Evolutionary conservation across 2,329 filamentous ascomycete genomes (phyloP).

Genomic region (Ophiostoma australiae): DNA sequence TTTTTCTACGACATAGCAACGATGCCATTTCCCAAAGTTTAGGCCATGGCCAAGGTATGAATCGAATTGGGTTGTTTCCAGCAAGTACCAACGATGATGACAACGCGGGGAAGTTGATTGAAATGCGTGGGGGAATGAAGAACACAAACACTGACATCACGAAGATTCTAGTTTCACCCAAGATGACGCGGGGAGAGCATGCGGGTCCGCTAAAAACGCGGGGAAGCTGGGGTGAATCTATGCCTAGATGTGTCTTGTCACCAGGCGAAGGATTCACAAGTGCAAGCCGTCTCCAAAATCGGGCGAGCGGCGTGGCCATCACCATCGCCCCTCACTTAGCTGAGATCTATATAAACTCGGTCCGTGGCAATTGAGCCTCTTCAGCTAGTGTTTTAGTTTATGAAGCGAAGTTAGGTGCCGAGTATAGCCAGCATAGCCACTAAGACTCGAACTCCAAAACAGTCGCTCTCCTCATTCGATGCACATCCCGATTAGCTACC

Average conservation of each 20-base stretch:
- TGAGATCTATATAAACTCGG: slow-evolving; percentile 3
- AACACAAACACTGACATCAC: background rate
- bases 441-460: background rate
- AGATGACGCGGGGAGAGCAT: background rate
- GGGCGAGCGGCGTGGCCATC: background rate
- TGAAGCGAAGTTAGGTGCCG: background rate
- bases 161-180: background rate
- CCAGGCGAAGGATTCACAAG: background rate
- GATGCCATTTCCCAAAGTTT: background rate
- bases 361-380: background rate
- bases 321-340: background rate
- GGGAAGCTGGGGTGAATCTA: background rate
- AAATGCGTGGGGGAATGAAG: background rate
- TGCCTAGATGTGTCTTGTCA: background rate
- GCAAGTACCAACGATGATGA: background rate
- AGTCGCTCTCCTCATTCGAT: background rate
- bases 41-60: too few species aligned
- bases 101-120: background rate
- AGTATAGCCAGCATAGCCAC: slow-evolving; percentile 2
- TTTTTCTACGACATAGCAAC: background rate
- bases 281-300: background rate
- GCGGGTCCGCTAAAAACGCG: slow-evolving; percentile 3
- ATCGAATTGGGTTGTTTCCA: background rate
- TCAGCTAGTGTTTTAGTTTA: background rate
- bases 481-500: background rate